phyloP scores from a whole-genome alignment of 495 filamentous ascomycete genomes.

The Xylaria acuta region DNA sequence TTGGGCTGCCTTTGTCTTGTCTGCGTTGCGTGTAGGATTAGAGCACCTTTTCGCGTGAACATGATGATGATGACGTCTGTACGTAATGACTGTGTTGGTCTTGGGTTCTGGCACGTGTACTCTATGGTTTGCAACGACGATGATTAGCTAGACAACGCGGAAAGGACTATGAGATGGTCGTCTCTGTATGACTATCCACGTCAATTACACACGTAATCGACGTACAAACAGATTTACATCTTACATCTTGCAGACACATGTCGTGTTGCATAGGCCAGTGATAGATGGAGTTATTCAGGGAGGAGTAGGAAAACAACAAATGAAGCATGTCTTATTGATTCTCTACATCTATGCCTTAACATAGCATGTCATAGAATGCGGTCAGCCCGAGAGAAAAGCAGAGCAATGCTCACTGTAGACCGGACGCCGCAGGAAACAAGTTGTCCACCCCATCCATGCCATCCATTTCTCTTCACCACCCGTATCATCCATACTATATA shows the following conservation, averaged over 20 bases:
- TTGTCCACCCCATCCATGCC: neutral
- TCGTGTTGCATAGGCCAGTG: neutral
- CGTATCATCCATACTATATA: neutral
- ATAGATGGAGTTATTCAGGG: neutral
- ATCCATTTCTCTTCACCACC: neutral
- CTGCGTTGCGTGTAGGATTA: neutral
- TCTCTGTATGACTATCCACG: neutral
- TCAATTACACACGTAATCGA: neutral
- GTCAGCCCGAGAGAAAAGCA: neutral
- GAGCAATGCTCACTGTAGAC: neutral
- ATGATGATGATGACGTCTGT: conserved; percentile 1
- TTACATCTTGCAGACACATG: neutral
- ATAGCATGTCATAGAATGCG: neutral
- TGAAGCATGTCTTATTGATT: neutral
- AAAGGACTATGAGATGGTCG: neutral
- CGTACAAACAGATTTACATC: neutral
- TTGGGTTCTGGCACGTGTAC: neutral
- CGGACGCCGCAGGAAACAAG: neutral
- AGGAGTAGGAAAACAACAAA: neutral
- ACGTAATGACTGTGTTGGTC: neutral
- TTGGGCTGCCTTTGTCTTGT: neutral
- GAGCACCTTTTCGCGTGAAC: neutral
- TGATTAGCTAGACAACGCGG: neutral
- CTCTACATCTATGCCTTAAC: neutral
- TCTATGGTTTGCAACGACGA: neutral